Base-by-base conservation (phyloP, 2,329 filamentous ascomycete genomes). In the Fusarium nygamai region DNA sequence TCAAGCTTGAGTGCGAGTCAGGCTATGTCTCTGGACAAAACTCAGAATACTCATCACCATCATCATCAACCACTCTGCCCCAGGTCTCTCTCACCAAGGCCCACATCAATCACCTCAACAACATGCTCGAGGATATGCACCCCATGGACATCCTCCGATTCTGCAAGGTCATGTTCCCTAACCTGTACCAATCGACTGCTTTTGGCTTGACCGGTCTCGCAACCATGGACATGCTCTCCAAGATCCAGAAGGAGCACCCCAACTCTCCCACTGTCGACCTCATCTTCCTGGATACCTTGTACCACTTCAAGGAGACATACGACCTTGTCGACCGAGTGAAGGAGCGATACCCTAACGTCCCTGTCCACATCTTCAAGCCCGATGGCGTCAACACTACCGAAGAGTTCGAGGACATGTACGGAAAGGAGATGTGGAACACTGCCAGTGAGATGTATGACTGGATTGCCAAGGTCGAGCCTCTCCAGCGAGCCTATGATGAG, bases 391-490 rank as follows among this genome's bases (percentile, higher is more conserved):
- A 92, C 64, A 95, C 89, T 0, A 88, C 89, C 24, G 89, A 89
- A 59, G 92, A 97, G 74, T 98, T 99, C 80, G 93, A 94, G 82
- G 86, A 89, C 71, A 92, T 91, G 79, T 94, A 98, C 81, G 96
- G 96, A 80, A 87, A 92, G 81, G 90, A 91, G 75, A 86, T 98
- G 54, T 99, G 95, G 92, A 93, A 98, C 82, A 90, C 87, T 38
- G 92, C 96, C 74, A 89, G 95, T 57, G 94, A 98, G 80, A 89
- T 96, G 80, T 99, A 99, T 85, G 96, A 99, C 88, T 98, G 94
- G 88, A 88, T 96, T 72, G 96, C 95, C 85, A 99, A 99, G 87
- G 96, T 99, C 56, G 96, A 99, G 87, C 96, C 96, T 22, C 94
- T 95, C 63, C 92, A 98, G 85, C 92, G 96, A 71, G 94, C 96